Conservation (phyloP, 257 asterid genomes). For the Solanum lycopersicoides region DNA sequence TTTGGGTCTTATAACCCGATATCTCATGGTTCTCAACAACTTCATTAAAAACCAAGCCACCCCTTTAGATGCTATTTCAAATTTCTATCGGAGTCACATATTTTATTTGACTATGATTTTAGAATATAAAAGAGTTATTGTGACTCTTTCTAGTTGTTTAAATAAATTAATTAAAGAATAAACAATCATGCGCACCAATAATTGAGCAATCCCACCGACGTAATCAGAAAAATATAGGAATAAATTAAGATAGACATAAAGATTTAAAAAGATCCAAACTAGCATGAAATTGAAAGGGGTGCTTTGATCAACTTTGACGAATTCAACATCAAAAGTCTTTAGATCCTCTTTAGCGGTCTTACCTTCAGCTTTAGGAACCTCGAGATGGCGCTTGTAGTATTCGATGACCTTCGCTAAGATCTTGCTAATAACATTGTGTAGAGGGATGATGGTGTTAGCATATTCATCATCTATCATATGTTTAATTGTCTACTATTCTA, state of each 20-base stretch:
- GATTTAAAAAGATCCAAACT: neutral
- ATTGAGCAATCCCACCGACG: neutral
- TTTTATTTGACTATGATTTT: no score
- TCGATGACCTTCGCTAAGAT: no score
- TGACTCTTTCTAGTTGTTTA: no score
- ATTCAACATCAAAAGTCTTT: conserved; percentile 5
- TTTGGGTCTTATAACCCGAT: no score
- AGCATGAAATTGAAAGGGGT: conserved; percentile 6
- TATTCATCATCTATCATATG: no score
- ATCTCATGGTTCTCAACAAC: no score
- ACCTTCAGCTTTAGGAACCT: neutral
- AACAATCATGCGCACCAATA: neutral
- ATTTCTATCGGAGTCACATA: no score
- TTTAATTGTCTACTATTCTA: no score
- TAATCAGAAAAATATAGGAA: neutral
- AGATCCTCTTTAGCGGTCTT: conserved; percentile 1
- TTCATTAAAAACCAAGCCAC: no score
- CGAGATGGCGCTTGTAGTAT: conserved; percentile 23
- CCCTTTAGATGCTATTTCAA: no score
- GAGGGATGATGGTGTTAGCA: conserved; percentile 3
- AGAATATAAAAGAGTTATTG: no score
- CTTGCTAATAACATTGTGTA: conserved; percentile 11
- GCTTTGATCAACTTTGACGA: conserved; percentile 3
- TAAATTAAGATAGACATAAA: neutral
- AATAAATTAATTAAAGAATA: no score